Base-by-base conservation (phyloP, 805 yeast species). In the Metschnikowia kunwiensis region DNA sequence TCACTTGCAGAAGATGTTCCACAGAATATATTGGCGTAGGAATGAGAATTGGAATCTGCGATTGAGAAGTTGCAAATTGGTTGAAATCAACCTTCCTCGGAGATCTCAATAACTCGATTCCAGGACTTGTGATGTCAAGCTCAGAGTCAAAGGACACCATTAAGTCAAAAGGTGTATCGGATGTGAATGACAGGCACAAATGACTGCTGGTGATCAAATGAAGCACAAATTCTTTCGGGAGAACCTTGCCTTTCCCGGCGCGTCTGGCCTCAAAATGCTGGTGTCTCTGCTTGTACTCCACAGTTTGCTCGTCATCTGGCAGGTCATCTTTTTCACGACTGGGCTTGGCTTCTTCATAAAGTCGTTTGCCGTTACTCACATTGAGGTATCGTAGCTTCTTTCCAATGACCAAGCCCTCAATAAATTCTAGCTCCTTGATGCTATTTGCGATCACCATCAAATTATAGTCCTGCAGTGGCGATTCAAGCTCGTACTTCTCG, bases 331-430 rank as follows among this genome's bases (percentile, higher is more conserved):
- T 36, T 7, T 31, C 40, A 5, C 31, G 21, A 4, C 11, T 24
- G 14, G 31, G 29, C 10, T 20, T 14, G 6, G 31, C 29, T 17
- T 63, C 70, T 22, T 74, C 77, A 45, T 69, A 74, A 16, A 82
- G 57, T 13, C 81, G 74, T 14, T 39, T 36, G 1, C 78, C 68
- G 11, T 86, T 86, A 16, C 87, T 77, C 48, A 81, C 74, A 47
- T 95, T 74, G 42, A 72, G 72, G 51, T 83, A 82, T 43, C 73
- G 71, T 24, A 86, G 58, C 24, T 66, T 65, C 50, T 85, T 78
- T 2, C 96, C 96, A n/a, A 83, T 65, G 10, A 87, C 53, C 29
- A 82, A 68, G 0, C 89, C 84, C 57, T 88, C 97, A 5, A 88
- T 68, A 30, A 88, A 61, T 53, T 88, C 94, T 43, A 84, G 55